Evolutionary conservation across 805 yeast genomes (phyloP).

Genomic region (Zygosaccharomyces gambellarensis): DNA sequence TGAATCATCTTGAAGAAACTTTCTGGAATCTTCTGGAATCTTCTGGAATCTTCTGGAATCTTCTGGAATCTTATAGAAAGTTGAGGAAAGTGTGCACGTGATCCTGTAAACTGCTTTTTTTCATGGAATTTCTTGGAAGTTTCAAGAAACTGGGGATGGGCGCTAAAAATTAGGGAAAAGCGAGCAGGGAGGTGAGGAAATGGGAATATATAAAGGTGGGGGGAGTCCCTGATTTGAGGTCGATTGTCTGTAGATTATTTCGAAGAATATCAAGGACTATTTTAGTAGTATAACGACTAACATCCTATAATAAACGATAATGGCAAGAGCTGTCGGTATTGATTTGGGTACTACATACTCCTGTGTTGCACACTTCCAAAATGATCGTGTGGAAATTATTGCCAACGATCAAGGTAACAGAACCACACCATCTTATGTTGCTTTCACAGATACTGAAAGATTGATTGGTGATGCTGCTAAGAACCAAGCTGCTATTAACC

Average conservation of each 20-base stretch:
- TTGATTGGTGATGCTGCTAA: constrained; percentile 95
- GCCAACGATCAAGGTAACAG: constrained; percentile 99
- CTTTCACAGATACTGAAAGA: constrained; percentile 89
- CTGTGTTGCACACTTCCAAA: constrained; percentile 91
- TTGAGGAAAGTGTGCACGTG: too few relatives aligned
- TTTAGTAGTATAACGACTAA: neutral
- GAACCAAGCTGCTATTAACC: constrained; percentile 95
- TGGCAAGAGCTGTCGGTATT: constrained; percentile 61
- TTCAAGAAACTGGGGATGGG: constrained; percentile 7
- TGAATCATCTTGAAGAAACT: neutral
- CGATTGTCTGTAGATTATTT: too few relatives aligned
- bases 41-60: constrained; percentile 2
- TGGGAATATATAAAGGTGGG: constrained; percentile 4
- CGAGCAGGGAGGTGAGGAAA: constrained; percentile 4
- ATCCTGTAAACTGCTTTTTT: neutral
- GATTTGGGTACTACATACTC: constrained; percentile 90
- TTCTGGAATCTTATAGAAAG: constrained; percentile 3
- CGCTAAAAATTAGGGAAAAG: constrained; percentile 7
- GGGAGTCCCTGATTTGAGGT: neutral
- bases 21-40: neutral
- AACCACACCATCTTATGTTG: constrained; percentile 94
- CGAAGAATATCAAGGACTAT: neutral
- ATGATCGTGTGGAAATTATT: constrained; percentile 89
- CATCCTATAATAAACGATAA: constrained; percentile 17
- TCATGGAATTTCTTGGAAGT: constrained; percentile 6